Conservation (phyloP, 345 rosid genomes). For the Luvunga scandens region DNA sequence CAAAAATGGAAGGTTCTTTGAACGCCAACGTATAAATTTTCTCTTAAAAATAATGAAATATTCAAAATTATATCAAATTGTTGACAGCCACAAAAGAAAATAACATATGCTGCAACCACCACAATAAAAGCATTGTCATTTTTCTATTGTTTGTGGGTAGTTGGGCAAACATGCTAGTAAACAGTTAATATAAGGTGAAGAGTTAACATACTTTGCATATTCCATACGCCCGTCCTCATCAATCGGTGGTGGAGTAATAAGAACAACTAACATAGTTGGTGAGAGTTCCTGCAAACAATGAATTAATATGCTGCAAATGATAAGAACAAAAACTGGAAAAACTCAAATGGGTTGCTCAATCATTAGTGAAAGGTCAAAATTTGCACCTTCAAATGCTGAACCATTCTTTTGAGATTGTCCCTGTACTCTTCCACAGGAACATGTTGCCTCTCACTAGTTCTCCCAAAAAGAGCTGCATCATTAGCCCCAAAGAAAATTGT, state of each 20-base stretch:
- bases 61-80: not conserved
- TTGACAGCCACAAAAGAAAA: not conserved
- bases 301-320: not conserved
- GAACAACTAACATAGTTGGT: constrained; percentile 68
- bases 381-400: constrained; percentile 75
- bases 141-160: not conserved
- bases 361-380: not conserved
- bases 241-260: constrained; percentile 87
- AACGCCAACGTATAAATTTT: too few relatives aligned
- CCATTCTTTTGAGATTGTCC: constrained; percentile 66
- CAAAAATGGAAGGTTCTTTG: not conserved
- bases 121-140: not conserved
- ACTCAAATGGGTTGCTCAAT: not conserved
- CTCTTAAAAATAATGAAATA: too few relatives aligned
- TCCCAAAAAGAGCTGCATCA: constrained; percentile 85
- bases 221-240: constrained; percentile 61
- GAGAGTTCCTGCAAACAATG: constrained; percentile 54
- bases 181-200: constrained; percentile 1
- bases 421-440: constrained; percentile 78
- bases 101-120: not conserved
- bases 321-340: not conserved
- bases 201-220: constrained; percentile 53
- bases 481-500: constrained; percentile 92
- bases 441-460: constrained; percentile 67
- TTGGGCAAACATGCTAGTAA: not conserved